Percentiles rank a stretch among this genome's conserved stretches.
Evolutionary conservation across 768 basidiomycete genomes (phyloP).

Genomic region (Solioccasus polychromus): DNA sequence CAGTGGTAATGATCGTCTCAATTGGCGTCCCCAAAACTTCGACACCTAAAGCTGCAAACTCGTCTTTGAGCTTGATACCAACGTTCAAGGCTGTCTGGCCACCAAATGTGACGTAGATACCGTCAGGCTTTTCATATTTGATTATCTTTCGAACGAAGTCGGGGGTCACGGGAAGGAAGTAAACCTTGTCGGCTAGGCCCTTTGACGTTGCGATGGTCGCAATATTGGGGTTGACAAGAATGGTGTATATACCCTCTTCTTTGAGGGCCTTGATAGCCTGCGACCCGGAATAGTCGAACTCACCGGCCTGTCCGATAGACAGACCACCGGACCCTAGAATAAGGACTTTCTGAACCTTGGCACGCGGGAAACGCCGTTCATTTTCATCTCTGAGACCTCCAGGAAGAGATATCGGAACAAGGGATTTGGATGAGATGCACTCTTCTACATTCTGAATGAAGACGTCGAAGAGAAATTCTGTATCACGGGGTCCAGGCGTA

Average conservation of each 20-base stretch:
- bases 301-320: conserved; percentile 98
- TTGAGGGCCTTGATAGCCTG: conserved; percentile 99
- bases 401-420: conserved; percentile 64
- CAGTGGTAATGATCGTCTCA: conserved; percentile 94
- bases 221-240: conserved; percentile 98
- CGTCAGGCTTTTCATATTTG: conserved; percentile 97
- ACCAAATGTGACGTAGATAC: conserved; percentile 98
- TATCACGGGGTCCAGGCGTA: conserved; percentile 94
- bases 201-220: conserved; percentile 98
- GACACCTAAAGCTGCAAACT: conserved; percentile 86
- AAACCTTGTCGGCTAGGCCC: conserved; percentile 98
- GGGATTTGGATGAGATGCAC: conserved; percentile 55
- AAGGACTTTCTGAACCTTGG: conserved; percentile 87
- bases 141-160: conserved; percentile 98
- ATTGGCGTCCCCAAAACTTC: conserved; percentile 96
- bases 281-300: conserved; percentile 99
- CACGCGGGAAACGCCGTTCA: conserved; percentile 64
- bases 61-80: conserved; percentile 96
- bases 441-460: conserved; percentile 88
- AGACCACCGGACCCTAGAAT: conserved; percentile 97
- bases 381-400: conserved; percentile 85
- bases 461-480: conserved; percentile 97
- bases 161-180: conserved; percentile 97
- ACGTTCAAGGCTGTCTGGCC: conserved; percentile 97
- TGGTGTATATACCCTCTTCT: conserved; percentile 98